Conservation (phyloP, 805 yeast species). For the Saturnispora sekii region DNA sequence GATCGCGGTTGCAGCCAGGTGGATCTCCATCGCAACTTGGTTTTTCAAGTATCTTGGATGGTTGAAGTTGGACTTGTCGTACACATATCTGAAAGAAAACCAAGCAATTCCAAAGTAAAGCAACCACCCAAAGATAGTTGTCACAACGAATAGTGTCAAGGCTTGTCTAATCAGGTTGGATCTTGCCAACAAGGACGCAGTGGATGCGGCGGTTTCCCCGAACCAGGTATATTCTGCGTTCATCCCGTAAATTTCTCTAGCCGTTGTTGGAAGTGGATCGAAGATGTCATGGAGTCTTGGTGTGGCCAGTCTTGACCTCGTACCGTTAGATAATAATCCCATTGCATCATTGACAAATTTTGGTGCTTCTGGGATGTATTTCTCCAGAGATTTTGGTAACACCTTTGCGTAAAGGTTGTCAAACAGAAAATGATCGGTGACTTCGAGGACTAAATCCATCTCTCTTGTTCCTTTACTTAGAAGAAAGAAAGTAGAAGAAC, state of each 20-base stretch:
- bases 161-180: slow-evolving; percentile 64
- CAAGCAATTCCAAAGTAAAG: slow-evolving; percentile 69
- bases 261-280: slow-evolving; percentile 17
- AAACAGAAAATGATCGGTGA: slow-evolving; percentile 59
- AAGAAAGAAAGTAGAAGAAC: neutral
- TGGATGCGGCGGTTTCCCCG: slow-evolving; percentile 45
- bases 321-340: slow-evolving; percentile 18
- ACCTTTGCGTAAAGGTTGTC: slow-evolving; percentile 66
- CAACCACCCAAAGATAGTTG: slow-evolving; percentile 80
- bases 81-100: slow-evolving; percentile 66
- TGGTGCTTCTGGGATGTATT: slow-evolving; percentile 24
- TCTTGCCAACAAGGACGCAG: slow-evolving; percentile 64
- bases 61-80: slow-evolving; percentile 82
- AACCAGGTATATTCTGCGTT: slow-evolving; percentile 43
- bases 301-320: slow-evolving; percentile 17
- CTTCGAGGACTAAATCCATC: slow-evolving; percentile 91
- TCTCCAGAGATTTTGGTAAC: slow-evolving; percentile 48
- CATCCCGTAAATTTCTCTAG: slow-evolving; percentile 32
- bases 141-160: slow-evolving; percentile 54
- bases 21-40: slow-evolving; percentile 79
- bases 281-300: slow-evolving; percentile 23
- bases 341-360: slow-evolving; percentile 17
- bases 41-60: slow-evolving; percentile 95
- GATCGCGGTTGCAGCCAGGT: slow-evolving; percentile 69
- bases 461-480: neutral